Evolutionary conservation across 805 yeast species (phyloP).

Genomic region (Cyberlindnera suaveolens): DNA sequence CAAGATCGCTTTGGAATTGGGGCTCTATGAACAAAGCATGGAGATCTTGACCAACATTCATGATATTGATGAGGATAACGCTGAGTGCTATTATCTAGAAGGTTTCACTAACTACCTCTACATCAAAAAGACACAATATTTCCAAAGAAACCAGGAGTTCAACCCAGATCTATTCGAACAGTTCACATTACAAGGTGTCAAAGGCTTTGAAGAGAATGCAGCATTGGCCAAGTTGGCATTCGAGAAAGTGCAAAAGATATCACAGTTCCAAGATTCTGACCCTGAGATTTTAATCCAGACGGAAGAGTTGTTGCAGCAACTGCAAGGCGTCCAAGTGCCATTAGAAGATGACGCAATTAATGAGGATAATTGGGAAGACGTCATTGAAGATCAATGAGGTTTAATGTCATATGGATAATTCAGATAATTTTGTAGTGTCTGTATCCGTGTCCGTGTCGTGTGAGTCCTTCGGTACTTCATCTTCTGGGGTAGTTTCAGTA

Average conservation of each 20-base stretch:
- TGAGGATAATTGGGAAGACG: slow-evolving; percentile 46
- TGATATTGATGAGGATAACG: slow-evolving; percentile 77
- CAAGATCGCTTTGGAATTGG: slow-evolving; percentile 74
- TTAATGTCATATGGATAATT: neutral
- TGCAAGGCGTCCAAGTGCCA: slow-evolving; percentile 38
- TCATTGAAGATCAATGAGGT: slow-evolving; percentile 26
- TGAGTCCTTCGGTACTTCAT: neutral
- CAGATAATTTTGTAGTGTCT: neutral
- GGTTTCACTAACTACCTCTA: slow-evolving; percentile 64
- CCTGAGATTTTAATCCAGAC: slow-evolving; percentile 55
- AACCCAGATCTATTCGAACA: slow-evolving; percentile 21
- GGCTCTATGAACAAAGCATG: slow-evolving; percentile 57
- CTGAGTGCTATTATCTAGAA: slow-evolving; percentile 79
- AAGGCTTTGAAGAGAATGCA: slow-evolving; percentile 14
- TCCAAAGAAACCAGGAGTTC: slow-evolving; percentile 8
- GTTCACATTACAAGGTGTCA: slow-evolving; percentile 9
- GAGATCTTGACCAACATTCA: slow-evolving; percentile 60
- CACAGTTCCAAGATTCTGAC: slow-evolving; percentile 40
- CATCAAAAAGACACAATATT: slow-evolving; percentile 29
- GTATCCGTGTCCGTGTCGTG: neutral
- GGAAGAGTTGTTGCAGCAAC: slow-evolving; percentile 38
- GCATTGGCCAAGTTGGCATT: slow-evolving; percentile 8
- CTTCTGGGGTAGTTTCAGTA: neutral
- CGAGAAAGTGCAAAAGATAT: slow-evolving; percentile 11
- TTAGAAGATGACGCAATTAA: slow-evolving; percentile 29